Evolutionary conservation across 1,284 basidiomycete genomes (phyloP).

Genomic region (Exobasidium cylindrosporum): DNA sequence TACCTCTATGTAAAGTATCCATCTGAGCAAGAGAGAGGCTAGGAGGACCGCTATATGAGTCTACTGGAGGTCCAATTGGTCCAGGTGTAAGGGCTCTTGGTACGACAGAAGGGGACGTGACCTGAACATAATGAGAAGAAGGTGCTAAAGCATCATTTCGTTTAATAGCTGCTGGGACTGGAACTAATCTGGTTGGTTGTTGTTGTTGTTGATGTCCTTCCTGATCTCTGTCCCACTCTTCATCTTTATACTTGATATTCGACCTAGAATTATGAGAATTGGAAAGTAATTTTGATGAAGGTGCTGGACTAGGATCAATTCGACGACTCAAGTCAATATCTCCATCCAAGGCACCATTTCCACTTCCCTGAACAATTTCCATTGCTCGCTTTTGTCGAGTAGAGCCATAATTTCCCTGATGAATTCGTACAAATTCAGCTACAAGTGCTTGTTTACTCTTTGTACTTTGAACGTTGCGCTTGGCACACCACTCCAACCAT

Average conservation of each 20-base stretch:
- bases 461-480: conserved; percentile 1
- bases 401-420: conserved; percentile 8
- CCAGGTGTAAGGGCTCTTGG: background rate
- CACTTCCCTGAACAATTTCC: conserved; percentile 11
- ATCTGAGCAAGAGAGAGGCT: background rate
- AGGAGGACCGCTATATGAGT: background rate
- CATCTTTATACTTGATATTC: too few species aligned
- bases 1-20: background rate
- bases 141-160: background rate
- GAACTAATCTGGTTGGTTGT: background rate
- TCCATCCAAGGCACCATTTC: background rate
- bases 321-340: too few species aligned
- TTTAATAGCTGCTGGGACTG: background rate
- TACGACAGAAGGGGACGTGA: background rate
- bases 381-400: conserved; percentile 8
- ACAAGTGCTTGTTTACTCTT: conserved; percentile 17
- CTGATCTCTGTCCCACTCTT: too few species aligned
- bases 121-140: background rate
- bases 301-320: too few species aligned
- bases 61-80: background rate
- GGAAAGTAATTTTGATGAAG: too few species aligned
- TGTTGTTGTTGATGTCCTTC: too few species aligned
- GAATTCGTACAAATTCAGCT: conserved; percentile 14
- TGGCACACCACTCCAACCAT: conserved; percentile 16
- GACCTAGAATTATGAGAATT: too few species aligned